phyloP scores from a whole-genome alignment of 352 stramenopile species.

The Phytophthora pini region DNA sequence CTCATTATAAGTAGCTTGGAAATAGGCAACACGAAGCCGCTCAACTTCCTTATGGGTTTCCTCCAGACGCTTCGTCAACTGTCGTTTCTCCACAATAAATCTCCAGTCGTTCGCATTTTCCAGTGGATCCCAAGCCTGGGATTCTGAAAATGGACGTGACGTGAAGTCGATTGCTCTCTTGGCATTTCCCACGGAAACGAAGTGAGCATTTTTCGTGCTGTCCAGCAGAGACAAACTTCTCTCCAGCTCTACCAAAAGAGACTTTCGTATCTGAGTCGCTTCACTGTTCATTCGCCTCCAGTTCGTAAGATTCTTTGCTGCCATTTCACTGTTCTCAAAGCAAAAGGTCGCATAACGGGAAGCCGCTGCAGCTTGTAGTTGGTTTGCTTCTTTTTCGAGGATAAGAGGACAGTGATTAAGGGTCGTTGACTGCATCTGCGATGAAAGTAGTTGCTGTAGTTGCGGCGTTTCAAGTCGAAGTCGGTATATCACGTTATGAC shows the following conservation, averaged over 20 bases:
- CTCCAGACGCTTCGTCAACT: slow-evolving; percentile 50
- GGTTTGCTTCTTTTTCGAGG: slow-evolving; percentile 23
- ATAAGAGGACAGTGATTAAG: slow-evolving; percentile 19
- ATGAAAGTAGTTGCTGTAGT: slow-evolving; percentile 50
- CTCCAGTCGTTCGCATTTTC: slow-evolving; percentile 86
- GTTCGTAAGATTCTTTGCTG: slow-evolving; percentile 36
- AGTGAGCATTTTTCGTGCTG: slow-evolving; percentile 27
- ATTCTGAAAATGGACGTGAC: slow-evolving; percentile 58
- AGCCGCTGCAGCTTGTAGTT: slow-evolving; percentile 15
- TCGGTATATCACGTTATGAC: slow-evolving; percentile 59
- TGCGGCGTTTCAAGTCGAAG: slow-evolving; percentile 52
- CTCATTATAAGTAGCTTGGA: slow-evolving; percentile 71
- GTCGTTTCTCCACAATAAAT: slow-evolving; percentile 68
- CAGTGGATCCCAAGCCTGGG: slow-evolving; percentile 78
- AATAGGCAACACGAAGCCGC: slow-evolving; percentile 54
- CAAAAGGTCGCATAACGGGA: slow-evolving; percentile 34
- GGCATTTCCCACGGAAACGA: slow-evolving; percentile 40
- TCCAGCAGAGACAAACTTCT: slow-evolving; percentile 30
- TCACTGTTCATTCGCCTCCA: slow-evolving; percentile 52
- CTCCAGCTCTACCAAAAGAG: slow-evolving; percentile 31
- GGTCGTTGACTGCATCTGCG: not conserved
- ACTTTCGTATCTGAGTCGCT: slow-evolving; percentile 47
- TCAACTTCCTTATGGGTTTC: slow-evolving; percentile 46
- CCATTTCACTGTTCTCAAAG: slow-evolving; percentile 21
- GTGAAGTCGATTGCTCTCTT: slow-evolving; percentile 61